Evolutionary conservation across 192 early-diverging fungal species (phyloP).

Genomic region (Coemansia sp.): DNA sequence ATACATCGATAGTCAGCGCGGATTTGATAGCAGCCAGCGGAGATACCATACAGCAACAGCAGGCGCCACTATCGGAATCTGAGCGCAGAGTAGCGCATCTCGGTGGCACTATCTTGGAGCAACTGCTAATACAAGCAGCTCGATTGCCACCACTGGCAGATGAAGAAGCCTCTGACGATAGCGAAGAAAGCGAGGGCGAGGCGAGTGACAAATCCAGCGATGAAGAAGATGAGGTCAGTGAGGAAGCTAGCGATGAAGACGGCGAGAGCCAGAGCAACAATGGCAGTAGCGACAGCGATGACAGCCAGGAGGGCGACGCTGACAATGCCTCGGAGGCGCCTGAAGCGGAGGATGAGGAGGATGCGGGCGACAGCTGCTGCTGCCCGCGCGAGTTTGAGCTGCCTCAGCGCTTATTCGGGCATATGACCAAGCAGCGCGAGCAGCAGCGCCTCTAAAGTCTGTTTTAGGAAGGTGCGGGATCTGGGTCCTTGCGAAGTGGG

Average conservation of each 20-base stretch:
- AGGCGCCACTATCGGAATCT: conserved; percentile 6
- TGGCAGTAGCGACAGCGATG: background rate
- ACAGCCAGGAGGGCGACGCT: background rate
- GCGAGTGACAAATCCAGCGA: background rate
- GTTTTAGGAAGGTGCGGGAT: background rate
- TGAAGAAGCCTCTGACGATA: background rate
- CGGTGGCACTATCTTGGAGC: conserved; percentile 40
- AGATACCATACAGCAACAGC: background rate
- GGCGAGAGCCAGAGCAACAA: background rate
- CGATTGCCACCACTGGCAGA: conserved; percentile 18
- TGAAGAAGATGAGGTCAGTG: background rate
- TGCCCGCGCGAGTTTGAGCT: conserved; percentile 44
- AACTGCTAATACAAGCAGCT: conserved; percentile 36
- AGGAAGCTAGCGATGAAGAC: background rate
- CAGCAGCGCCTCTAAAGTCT: background rate
- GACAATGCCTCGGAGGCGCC: background rate
- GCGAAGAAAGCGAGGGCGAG: conserved; percentile 7
- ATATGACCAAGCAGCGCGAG: conserved; percentile 36
- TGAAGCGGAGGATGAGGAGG: background rate
- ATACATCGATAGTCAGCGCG: background rate
- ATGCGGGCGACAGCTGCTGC: conserved; percentile 13
- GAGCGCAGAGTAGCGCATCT: conserved; percentile 21
- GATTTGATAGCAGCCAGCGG: background rate
- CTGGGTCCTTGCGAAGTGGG: background rate
- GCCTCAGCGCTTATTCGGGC: conserved; percentile 24